Evolutionary conservation across 1,284 basidiomycete species (phyloP), one percentile per base, ranked within the genome.

Genomic region (Apiotrichum brassicae): DNA sequence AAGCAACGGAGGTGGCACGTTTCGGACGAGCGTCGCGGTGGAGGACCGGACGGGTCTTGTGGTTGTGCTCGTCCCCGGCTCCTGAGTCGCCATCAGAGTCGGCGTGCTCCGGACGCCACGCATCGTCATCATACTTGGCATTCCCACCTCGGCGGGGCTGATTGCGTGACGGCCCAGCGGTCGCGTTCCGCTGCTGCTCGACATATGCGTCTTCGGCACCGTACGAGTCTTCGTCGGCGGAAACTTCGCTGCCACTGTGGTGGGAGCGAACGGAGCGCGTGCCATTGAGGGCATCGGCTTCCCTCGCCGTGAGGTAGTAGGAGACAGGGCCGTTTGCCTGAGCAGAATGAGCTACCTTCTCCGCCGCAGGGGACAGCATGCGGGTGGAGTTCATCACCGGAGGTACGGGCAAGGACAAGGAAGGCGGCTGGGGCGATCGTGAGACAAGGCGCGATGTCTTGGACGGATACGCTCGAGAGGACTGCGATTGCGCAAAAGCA

Each of bases 191-290:
- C 19, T 34, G 28, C 8, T 44, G 24, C 14, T 20, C 20, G 13
- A 23, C 22, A 13, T 22, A 25, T 16, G 66, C 66, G 23, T 66
- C 63, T 12, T 56, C 64, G 25, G 66, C 65, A 14, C 65, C 52
- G 53, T 70, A 72, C 6, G 68, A 64, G 57, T 64, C 49, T 39
- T 69, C 65, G 14, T 65, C 67, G 7, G 54, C 60, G 14, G 49
- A 44, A 7, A 54, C 56, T 18, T 61, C 62, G 24, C 49, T 48
- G 25, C 46, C 46, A 32, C 55, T 53, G 33, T 45, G 52, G 50
- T 49, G 58, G 34, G 43, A n/a, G 9, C 34, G 33, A 0, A 19
- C 13, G 11, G 40, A 30, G 19, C 40, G 40, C 18, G 18, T 19
- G 19, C 25, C n/a, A n/a, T 22, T 44, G 37, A 57, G 36, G 9